These are phyloP conservation scores for Hapsidospora chrysogenum DNA, from an alignment of 495 filamentous ascomycete genomes.

Conservation along the genomic window DNA sequence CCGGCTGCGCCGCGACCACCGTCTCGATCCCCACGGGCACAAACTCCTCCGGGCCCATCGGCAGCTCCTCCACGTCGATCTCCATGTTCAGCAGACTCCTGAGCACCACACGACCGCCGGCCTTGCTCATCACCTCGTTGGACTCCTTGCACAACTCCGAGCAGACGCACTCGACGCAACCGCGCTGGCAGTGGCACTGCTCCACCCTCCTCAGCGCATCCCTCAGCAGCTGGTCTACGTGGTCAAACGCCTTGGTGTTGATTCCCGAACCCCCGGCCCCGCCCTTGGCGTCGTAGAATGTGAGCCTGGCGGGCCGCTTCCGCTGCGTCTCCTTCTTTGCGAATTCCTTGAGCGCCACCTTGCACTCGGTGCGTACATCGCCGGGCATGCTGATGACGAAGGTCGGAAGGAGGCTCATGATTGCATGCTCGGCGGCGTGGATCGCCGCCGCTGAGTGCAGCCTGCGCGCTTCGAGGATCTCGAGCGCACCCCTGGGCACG, in stretches of 20 bases:
- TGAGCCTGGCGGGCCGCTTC: slow-evolving; percentile 78
- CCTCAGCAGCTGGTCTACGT: slow-evolving; percentile 58
- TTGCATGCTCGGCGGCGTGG: slow-evolving; percentile 84
- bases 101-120: slow-evolving; percentile 66
- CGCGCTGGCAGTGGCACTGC: slow-evolving; percentile 48
- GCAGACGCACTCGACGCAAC: slow-evolving; percentile 78
- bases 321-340: slow-evolving; percentile 40
- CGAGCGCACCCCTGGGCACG: slow-evolving; percentile 60
- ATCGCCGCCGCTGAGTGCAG: slow-evolving; percentile 83
- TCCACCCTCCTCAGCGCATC: slow-evolving; percentile 69
- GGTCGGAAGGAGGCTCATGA: slow-evolving; percentile 72
- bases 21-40: slow-evolving; percentile 67
- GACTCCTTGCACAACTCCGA: slow-evolving; percentile 73
- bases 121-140: slow-evolving; percentile 89
- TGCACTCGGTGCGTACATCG: slow-evolving; percentile 90
- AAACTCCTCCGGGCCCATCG: slow-evolving; percentile 59
- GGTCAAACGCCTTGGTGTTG: slow-evolving; percentile 82
- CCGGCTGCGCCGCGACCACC: slow-evolving; percentile 52
- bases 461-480: slow-evolving; percentile 51
- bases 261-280: slow-evolving; percentile 73
- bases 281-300: slow-evolving; percentile 90
- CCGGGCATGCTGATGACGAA: slow-evolving; percentile 74
- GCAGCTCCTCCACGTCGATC: slow-evolving; percentile 60
- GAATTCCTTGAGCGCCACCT: slow-evolving; percentile 61
- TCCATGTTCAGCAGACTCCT: slow-evolving; percentile 55